Conservation (phyloP, 2,329 filamentous ascomycete species). For the Nemania sp. region DNA sequence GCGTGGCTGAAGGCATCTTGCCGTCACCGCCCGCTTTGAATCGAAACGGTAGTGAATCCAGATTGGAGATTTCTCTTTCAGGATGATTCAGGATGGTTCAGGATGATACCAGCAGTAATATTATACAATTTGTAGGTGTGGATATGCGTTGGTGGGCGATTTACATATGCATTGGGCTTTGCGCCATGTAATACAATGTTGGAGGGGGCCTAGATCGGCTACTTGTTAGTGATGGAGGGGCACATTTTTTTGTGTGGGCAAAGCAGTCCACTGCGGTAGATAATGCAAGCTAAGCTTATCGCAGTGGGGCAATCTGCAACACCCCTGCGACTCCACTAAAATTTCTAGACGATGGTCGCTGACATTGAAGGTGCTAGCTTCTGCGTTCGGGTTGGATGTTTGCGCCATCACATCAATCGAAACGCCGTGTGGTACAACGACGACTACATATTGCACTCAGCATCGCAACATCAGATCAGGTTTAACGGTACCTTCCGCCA, state of each 20-base stretch:
- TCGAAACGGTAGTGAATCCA: constrained; percentile 77
- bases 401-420: constrained; percentile 8
- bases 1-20: constrained; percentile 74
- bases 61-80: too few relatives aligned
- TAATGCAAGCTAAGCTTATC: constrained; percentile 8
- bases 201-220: constrained; percentile 22
- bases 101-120: too few relatives aligned
- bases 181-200: constrained; percentile 16
- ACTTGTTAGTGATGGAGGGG: constrained; percentile 28
- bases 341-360: constrained; percentile 19
- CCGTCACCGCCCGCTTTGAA: constrained; percentile 80
- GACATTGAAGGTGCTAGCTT: constrained; percentile 5
- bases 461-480: background rate
- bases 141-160: too few relatives aligned
- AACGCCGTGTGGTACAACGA: background rate
- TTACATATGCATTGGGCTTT: background rate
- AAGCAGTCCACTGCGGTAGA: background rate
- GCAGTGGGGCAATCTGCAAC: constrained; percentile 4
- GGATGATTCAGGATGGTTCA: background rate
- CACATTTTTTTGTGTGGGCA: constrained; percentile 24
- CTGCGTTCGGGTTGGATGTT: constrained; percentile 10
- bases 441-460: background rate
- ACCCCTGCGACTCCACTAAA: constrained; percentile 25
- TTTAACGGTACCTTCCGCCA: background rate
- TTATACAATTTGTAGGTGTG: too few relatives aligned